phyloP scores from a whole-genome alignment of 345 rosid species.

The Rhizophora mangle region DNA sequence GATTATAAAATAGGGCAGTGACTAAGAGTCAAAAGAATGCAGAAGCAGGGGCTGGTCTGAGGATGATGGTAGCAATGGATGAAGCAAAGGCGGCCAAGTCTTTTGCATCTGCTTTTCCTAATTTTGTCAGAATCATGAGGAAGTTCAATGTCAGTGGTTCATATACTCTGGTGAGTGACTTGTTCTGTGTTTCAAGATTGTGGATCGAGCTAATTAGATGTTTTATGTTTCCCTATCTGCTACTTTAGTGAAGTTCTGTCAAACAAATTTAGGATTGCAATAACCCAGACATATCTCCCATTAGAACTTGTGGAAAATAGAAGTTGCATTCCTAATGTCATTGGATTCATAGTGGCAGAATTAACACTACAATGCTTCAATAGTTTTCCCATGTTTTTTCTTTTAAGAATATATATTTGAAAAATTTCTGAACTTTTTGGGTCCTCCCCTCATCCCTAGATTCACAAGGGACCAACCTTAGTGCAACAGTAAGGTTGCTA shows the following conservation, averaged over 20 bases:
- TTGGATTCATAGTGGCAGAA: too few species aligned
- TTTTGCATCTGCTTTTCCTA: slow-evolving; percentile 48
- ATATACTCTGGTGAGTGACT: slow-evolving; percentile 48
- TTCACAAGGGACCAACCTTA: too few species aligned
- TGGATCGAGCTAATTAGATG: background rate
- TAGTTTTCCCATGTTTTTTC: too few species aligned
- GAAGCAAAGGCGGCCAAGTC: slow-evolving; percentile 53
- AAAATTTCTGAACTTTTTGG: too few species aligned
- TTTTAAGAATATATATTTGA: too few species aligned
- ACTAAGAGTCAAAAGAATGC: slow-evolving; percentile 12
- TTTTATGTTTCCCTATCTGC: background rate
- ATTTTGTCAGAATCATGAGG: slow-evolving; percentile 59
- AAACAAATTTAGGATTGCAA: background rate
- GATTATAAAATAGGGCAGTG: background rate
- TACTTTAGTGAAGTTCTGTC: background rate
- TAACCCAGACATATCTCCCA: background rate
- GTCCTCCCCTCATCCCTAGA: too few species aligned
- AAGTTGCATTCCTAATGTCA: too few species aligned
- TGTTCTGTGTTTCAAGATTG: background rate
- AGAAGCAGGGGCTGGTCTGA: slow-evolving; percentile 29
- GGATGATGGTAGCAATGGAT: slow-evolving; percentile 39
- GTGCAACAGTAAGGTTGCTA: too few species aligned
- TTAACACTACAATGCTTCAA: too few species aligned
- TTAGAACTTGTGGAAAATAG: too few species aligned
- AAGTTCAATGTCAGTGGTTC: slow-evolving; percentile 68